These are phyloP conservation scores for Colletotrichum sublineola DNA, from an alignment of 2,329 filamentous ascomycete genomes.

Conservation along the genomic window DNA sequence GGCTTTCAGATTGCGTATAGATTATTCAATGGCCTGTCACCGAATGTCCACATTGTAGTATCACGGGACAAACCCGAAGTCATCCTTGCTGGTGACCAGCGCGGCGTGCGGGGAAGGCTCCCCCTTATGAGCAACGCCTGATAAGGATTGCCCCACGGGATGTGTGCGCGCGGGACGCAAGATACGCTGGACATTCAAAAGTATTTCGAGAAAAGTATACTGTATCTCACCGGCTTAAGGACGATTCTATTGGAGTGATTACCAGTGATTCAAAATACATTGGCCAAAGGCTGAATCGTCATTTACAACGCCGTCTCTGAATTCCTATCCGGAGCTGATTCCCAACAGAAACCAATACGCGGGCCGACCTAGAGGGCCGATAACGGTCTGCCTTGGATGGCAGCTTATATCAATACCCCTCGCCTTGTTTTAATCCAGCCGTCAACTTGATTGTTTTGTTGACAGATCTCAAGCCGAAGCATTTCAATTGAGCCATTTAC, in stretches of 20 bases:
- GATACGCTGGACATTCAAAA: not conserved
- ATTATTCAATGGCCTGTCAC: not conserved
- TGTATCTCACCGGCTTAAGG: not conserved
- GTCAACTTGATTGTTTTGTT: not conserved
- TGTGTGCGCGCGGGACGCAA: not conserved
- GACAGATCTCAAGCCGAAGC: not conserved
- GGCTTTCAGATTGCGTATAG: not conserved
- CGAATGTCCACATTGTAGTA: not conserved
- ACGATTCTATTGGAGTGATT: not conserved
- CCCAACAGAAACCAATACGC: not conserved
- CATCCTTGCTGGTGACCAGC: slow-evolving; percentile 11
- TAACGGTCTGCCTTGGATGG: slow-evolving; percentile 28
- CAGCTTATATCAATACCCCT: slow-evolving; percentile 18
- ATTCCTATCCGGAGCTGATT: not conserved
- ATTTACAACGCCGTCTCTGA: not conserved
- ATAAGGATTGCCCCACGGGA: not conserved
- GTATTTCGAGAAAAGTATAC: not conserved
- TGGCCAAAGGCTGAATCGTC: slow-evolving; percentile 12
- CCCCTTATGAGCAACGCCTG: not conserved
- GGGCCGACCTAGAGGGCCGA: slow-evolving; percentile 14
- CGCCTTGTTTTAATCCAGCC: not conserved
- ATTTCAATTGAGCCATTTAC: not conserved
- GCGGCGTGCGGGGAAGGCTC: slow-evolving; percentile 34
- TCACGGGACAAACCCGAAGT: not conserved
- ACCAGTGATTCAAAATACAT: slow-evolving; percentile 12